Base-by-base conservation (phyloP, 306 rosid genomes). In the Lathyrus aphaca region DNA sequence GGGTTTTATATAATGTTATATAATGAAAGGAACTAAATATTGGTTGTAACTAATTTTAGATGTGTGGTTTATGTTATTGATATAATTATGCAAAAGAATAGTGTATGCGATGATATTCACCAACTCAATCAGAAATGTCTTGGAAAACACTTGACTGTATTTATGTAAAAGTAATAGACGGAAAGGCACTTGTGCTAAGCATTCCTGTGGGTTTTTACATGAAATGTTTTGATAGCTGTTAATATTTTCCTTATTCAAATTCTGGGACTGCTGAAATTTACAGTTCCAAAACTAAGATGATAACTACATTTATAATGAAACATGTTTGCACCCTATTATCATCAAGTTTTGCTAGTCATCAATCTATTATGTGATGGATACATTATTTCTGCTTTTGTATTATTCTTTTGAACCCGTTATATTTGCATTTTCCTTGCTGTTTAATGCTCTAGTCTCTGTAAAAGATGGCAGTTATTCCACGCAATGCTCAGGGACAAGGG, bases 401-500 rank as follows among this genome's bases (percentile, higher is more conserved):
- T 66, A 15, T 61, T 11, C 17, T 78, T 53, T 32, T 73, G 54
- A 68, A 44, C 3, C 44, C 58, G 23, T 66, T 23, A 38, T 45
- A 55, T 74, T 69, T 75, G 54, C 37, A 60, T 71, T 60, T 75
- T 29, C 10, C 29, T 70, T 30, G 39, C 66, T 54, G 10, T 10
- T 68, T 77, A 71, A 80, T 67, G 56, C 63, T 71, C 67, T 35
- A 12, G 39, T 68, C 56, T 71, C 66, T 73, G 54, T 76, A 77
- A 73, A 67, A 95, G 97, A 95, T 91, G 97, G 97, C 99, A 75
- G 80, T 95, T 75, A 82, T 89, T 73, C 99, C 97, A 51, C 90
- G 96, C 66, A 95, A 84, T 61, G 84, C 92, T 80, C 97, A 89
- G 83, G 99, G 99, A 65, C 96, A 89, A 64, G 99, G 99, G 56